These are phyloP conservation scores for Liquidambar formosana DNA, from an alignment of 164 flowering plant species.

Conservation along the genomic window DNA sequence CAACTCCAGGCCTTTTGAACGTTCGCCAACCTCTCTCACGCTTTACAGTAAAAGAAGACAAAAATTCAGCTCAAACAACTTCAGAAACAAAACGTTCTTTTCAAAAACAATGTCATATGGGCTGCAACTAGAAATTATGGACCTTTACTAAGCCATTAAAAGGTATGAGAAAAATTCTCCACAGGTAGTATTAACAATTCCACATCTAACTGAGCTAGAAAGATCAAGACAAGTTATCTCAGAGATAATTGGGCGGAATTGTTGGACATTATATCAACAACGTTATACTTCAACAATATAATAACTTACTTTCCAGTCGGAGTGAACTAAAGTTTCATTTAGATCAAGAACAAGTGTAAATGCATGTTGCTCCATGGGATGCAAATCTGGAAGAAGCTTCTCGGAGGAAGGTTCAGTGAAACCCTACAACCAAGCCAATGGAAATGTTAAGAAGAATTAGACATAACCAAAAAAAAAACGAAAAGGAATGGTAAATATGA, in stretches of 20 bases:
- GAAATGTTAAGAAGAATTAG: not conserved
- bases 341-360: slow-evolving; percentile 15
- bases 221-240: no score
- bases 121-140: no score
- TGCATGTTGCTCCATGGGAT: slow-evolving; percentile 9
- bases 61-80: slow-evolving; percentile 1
- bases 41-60: slow-evolving; percentile 31
- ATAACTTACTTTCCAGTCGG: slow-evolving; percentile 15
- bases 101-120: no score
- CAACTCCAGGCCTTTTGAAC: slow-evolving; percentile 95
- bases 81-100: not conserved
- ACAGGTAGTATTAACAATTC: no score
- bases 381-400: slow-evolving; percentile 47
- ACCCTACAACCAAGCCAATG: slow-evolving; percentile 39
- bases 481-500: not conserved
- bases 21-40: slow-evolving; percentile 98
- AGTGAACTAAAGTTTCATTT: slow-evolving; percentile 13
- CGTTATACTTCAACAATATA: not conserved
- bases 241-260: no score
- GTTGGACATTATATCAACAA: not conserved
- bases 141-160: no score
- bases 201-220: no score
- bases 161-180: no score
- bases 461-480: slow-evolving; percentile 1
- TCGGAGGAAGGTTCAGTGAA: slow-evolving; percentile 90